These are phyloP conservation scores for Helianthus tuberosus DNA, from an alignment of 129 eudicot genomes.

Conservation along the genomic window DNA sequence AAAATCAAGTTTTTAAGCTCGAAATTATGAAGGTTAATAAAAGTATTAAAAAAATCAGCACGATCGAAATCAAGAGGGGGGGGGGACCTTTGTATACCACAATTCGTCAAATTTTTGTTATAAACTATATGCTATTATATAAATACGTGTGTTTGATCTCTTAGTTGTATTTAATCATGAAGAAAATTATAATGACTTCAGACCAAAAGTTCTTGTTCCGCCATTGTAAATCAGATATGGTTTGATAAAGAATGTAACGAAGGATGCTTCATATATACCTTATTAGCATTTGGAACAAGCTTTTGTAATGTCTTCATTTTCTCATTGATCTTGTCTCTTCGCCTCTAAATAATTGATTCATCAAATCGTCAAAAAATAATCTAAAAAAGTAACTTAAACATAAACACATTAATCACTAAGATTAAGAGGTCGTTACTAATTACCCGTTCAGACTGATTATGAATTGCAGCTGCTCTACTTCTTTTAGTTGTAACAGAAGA, in stretches of 20 bases:
- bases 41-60: no score
- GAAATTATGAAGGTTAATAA: no score
- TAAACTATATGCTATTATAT: not conserved
- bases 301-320: constrained; percentile 94
- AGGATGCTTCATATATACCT: constrained; percentile 44
- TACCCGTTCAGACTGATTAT: constrained; percentile 94
- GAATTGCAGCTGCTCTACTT: constrained; percentile 92
- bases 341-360: constrained; percentile 44
- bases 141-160: not conserved
- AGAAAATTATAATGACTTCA: no score
- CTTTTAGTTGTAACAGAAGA: constrained; percentile 61
- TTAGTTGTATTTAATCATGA: not conserved
- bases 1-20: no score
- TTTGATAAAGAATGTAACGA: not conserved
- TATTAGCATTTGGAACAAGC: constrained; percentile 89
- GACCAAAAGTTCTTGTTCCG: no score
- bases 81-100: no score
- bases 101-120: not conserved
- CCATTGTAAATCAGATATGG: not conserved
- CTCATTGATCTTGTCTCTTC: constrained; percentile 94
- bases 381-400: not conserved
- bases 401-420: not conserved
- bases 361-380: not conserved
- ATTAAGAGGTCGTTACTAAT: not conserved
- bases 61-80: no score